Base-by-base conservation (phyloP, 2,329 filamentous ascomycete genomes). In the Colletotrichum tanaceti region DNA sequence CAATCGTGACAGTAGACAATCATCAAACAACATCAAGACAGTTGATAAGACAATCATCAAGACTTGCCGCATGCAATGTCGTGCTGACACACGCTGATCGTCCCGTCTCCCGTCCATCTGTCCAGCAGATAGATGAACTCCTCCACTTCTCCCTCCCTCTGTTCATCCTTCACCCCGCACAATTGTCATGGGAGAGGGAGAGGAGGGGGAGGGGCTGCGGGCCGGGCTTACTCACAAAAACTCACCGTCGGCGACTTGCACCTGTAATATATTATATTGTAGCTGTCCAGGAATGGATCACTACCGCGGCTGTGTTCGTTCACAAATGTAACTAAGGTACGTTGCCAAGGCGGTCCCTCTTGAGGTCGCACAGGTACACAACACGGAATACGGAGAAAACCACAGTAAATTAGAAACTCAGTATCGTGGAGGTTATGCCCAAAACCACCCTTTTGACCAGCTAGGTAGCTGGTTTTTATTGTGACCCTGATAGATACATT, bases 41-140 rank as follows among this genome's bases (percentile, higher is more conserved):
- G n/a, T n/a, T n/a, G n/a, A n/a, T n/a, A n/a, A n/a, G n/a, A n/a
- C n/a, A n/a, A n/a, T n/a, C n/a, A n/a, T n/a, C n/a, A n/a, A n/a
- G 44, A 14, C 41, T 41, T 41, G 18, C n/a, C n/a, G 35, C 63
- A 63, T 63, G 63, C 63, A 41, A 49, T 57, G 49, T 55, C 50
- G 58, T 35, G 58, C 57, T 54, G 47, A 65, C 57, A 53, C 24
- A 47, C 38, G 57, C 18, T 32, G 18, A 62, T 49, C 49, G 14
- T 47, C 55, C 54, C 16, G 28, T 28, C 28, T 28, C 28, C 28
- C 28, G 28, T 28, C 16, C 24, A 16, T 39, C 32, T 20, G 16
- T 28, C 54, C 13, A 44, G 44, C 22, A 49, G 38, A 46, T 35
- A 39, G 55, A 55, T 32, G 44, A 44, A 20, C 28, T 28, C 28